phyloP scores from a whole-genome alignment of 305 asterid species.

The Fraxinus baroniana region DNA sequence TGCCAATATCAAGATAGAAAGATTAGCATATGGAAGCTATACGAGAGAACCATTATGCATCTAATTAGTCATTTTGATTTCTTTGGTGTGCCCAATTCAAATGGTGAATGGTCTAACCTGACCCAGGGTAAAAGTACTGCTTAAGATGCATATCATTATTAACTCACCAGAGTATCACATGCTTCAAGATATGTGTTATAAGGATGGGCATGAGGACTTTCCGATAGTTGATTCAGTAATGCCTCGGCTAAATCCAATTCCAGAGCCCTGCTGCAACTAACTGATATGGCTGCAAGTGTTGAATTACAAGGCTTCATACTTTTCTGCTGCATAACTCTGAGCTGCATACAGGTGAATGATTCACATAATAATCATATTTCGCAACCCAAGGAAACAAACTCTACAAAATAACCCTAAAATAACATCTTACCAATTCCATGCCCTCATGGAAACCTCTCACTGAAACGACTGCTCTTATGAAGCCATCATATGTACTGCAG shows the following conservation, averaged over 20 bases:
- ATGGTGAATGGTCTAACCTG: constrained; percentile 9
- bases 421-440: constrained; percentile 66
- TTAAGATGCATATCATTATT: constrained; percentile 23
- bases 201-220: constrained; percentile 39
- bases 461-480: constrained; percentile 56
- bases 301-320: constrained; percentile 70
- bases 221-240: constrained; percentile 55
- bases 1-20: constrained; percentile 1
- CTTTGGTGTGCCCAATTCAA: constrained; percentile 11
- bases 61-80: constrained; percentile 16
- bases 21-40: constrained; percentile 3
- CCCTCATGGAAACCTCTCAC: constrained; percentile 52
- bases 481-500: constrained; percentile 56
- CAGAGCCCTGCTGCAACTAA: constrained; percentile 68
- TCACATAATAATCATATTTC: constrained; percentile 14
- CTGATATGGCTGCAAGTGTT: constrained; percentile 69
- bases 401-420: constrained; percentile 22
- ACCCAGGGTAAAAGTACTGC: not conserved
- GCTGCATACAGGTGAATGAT: constrained; percentile 49
- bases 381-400: constrained; percentile 16
- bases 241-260: constrained; percentile 79
- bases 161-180: constrained; percentile 73
- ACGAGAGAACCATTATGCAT: not conserved
- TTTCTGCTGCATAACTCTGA: constrained; percentile 69
- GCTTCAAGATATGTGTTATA: constrained; percentile 76